Base-by-base conservation (phyloP, 352 stramenopile species). In the Globisporangium nunn region DNA sequence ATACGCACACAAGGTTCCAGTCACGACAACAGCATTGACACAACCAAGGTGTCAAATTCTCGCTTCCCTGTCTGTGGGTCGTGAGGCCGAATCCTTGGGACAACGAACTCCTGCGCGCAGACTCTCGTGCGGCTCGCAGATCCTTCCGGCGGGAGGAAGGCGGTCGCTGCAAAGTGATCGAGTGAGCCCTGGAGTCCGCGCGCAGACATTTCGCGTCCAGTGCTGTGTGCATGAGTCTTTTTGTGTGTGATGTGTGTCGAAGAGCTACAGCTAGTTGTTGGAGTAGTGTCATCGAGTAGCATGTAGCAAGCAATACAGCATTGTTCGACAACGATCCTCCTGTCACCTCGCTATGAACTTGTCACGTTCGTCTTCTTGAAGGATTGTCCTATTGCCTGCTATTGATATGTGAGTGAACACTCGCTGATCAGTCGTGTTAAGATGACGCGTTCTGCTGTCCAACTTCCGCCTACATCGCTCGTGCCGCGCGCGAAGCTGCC, bases 21-120 rank as follows among this genome's bases (percentile, higher is more conserved):
- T 23, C 23, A 23, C 23, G 23, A 23, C 23, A 23, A 23, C 23
- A 23, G 23, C 23, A 23, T 23, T 23, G 23, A 23, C 43, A 8
- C 23, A 88, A 88, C 84, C 84, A 94, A 94, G 88, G 81, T 89
- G 84, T 94, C 84, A 94, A 94, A 90, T 94, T 94, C 82, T 91
- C 78, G 66, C 70, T 75, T 70, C 71, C 72, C 66, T 47, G 72
- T 18, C 64, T 75, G 70, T 94, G 78, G 70, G 70, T 74, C 64
- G 69, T 72, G 76, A 94, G 86, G 84, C 84, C 84, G 81, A 92
- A 88, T 91, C 81, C 89, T 94, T 94, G 81, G 81, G 76, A 94
- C 61, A 92, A 54, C 23, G 15, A 71, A 47, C 47, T 57, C 6
- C 37, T 54, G 58, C 30, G 33, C 23, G 50, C 29, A 53, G 64